phyloP scores from a whole-genome alignment of 768 basidiomycete species.

The Lentinula lateritia region DNA sequence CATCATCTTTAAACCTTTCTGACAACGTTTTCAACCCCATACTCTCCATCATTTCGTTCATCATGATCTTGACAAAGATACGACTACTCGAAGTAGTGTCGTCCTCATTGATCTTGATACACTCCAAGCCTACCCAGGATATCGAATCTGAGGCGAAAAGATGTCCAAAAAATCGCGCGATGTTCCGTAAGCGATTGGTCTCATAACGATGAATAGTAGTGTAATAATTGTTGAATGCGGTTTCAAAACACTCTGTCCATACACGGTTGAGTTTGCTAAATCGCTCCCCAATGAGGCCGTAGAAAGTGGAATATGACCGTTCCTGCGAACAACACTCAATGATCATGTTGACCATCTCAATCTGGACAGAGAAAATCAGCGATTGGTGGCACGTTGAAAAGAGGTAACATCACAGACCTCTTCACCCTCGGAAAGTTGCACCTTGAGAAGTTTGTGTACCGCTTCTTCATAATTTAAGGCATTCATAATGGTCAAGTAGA shows the following conservation, averaged over 20 bases:
- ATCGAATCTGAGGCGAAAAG: slow-evolving; percentile 81
- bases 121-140: slow-evolving; percentile 82
- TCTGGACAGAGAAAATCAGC: slow-evolving; percentile 38
- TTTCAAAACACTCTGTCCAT: slow-evolving; percentile 88
- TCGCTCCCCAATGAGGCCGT: slow-evolving; percentile 92
- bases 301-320: slow-evolving; percentile 96
- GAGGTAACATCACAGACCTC: slow-evolving; percentile 56
- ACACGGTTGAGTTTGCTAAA: slow-evolving; percentile 94
- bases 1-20: slow-evolving; percentile 86
- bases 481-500: slow-evolving; percentile 99
- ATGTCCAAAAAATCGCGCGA: slow-evolving; percentile 95
- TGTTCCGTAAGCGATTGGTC: slow-evolving; percentile 96
- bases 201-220: slow-evolving; percentile 97
- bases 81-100: slow-evolving; percentile 94
- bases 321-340: slow-evolving; percentile 99
- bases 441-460: slow-evolving; percentile 93
- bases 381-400: not conserved
- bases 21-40: slow-evolving; percentile 86
- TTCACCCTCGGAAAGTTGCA: slow-evolving; percentile 86
- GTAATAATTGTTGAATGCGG: slow-evolving; percentile 87
- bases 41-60: slow-evolving; percentile 91
- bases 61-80: slow-evolving; percentile 96
- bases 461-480: slow-evolving; percentile 98
- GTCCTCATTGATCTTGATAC: slow-evolving; percentile 92
- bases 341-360: slow-evolving; percentile 96